These are phyloP conservation scores for Eimeria falciformis DNA, from an alignment of 169 alveolate species.

Conservation along the genomic window DNA sequence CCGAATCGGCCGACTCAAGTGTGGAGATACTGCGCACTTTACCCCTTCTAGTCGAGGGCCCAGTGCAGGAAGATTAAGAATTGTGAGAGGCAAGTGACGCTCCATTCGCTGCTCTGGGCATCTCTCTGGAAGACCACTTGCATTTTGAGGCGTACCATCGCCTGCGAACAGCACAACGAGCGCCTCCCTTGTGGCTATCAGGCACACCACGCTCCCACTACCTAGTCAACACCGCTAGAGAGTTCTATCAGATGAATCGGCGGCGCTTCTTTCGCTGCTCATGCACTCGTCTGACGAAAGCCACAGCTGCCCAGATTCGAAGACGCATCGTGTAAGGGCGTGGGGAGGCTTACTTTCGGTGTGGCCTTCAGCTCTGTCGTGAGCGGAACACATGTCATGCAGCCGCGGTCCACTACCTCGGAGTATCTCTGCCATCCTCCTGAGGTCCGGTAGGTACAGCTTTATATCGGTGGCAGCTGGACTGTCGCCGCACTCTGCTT, in stretches of 20 bases:
- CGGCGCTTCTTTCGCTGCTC: too few species aligned
- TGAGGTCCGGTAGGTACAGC: constrained; percentile 42
- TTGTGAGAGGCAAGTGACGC: constrained; percentile 53
- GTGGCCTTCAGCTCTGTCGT: neutral
- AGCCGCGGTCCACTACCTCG: neutral
- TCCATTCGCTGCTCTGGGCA: constrained; percentile 67
- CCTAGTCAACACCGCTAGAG: too few species aligned
- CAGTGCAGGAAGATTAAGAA: constrained; percentile 28
- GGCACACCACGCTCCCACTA: too few species aligned
- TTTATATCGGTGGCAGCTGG: neutral
- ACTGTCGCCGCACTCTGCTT: constrained; percentile 28
- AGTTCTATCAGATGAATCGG: too few species aligned
- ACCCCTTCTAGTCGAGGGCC: constrained; percentile 8
- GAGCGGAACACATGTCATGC: neutral
- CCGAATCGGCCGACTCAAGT: too few species aligned
- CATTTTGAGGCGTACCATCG: neutral
- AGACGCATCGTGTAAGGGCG: neutral
- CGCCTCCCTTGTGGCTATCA: too few species aligned
- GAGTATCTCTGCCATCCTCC: constrained; percentile 36
- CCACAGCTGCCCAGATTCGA: neutral
- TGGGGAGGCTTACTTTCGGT: neutral
- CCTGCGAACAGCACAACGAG: too few species aligned
- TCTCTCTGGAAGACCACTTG: constrained; percentile 28
- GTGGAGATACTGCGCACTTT: too few species aligned
- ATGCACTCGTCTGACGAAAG: constrained; percentile 3